phyloP scores from a whole-genome alignment of 1,284 basidiomycete species.

The Naganishia sp. region DNA sequence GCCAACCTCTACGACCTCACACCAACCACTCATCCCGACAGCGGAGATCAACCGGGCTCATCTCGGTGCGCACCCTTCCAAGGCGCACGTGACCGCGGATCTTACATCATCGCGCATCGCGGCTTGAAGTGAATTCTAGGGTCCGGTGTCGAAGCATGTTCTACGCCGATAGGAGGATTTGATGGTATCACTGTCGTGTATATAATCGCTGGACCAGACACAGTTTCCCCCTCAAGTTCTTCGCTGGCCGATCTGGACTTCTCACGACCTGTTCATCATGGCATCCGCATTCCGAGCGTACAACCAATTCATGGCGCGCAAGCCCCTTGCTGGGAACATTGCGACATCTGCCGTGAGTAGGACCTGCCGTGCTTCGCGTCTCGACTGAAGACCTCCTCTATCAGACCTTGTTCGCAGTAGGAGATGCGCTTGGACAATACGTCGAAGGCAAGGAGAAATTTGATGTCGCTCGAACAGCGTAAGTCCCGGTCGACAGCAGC shows the following conservation, averaged over 20 bases:
- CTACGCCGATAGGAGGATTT: constrained; percentile 5
- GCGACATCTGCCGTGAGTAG: constrained; percentile 49
- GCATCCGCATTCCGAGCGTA: constrained; percentile 46
- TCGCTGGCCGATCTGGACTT: too few species aligned
- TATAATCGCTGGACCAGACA: neutral
- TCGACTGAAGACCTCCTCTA: neutral
- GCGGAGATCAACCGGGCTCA: neutral
- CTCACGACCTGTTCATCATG: constrained; percentile 38
- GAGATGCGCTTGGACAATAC: constrained; percentile 57
- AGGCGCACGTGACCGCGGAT: constrained; percentile 6
- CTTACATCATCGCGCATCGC: constrained; percentile 7
- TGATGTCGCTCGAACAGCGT: constrained; percentile 54
- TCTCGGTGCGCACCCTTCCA: constrained; percentile 1
- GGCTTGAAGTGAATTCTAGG: neutral
- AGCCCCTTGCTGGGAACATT: constrained; percentile 50
- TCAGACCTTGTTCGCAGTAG: constrained; percentile 56
- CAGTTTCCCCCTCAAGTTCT: neutral
- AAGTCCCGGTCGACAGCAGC: constrained; percentile 29
- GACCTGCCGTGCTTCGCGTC: neutral
- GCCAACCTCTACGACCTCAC: neutral
- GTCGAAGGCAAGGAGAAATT: constrained; percentile 57
- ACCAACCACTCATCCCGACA: neutral
- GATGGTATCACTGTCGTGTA: neutral
- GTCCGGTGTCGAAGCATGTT: constrained; percentile 18
- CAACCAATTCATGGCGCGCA: constrained; percentile 43